Evolutionary conservation across 108 stramenopile genomes (phyloP).

Genomic region (Nitzschia sp.): DNA sequence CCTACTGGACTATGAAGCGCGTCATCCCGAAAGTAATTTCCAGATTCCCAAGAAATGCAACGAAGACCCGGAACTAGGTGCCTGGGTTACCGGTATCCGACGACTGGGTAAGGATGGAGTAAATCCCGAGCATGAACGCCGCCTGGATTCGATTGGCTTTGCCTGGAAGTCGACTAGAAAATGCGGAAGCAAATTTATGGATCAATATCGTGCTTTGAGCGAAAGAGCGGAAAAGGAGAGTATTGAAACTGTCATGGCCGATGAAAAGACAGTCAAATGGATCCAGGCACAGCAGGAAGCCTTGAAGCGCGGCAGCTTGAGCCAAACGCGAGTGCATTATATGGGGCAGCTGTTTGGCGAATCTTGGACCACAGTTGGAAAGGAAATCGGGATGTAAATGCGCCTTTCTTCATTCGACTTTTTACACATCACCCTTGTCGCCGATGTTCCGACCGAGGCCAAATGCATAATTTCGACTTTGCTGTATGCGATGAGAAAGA

Average conservation of each 20-base stretch:
- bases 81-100: slow-evolving; percentile 85
- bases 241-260: slow-evolving; percentile 29
- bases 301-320: slow-evolving; percentile 55
- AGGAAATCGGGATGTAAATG: not conserved
- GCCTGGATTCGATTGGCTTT: slow-evolving; percentile 63
- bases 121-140: slow-evolving; percentile 49
- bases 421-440: too few species aligned
- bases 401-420: too few species aligned
- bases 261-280: slow-evolving; percentile 48
- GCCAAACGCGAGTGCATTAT: slow-evolving; percentile 68
- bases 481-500: too few species aligned
- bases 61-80: slow-evolving; percentile 79
- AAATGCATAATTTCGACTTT: too few species aligned
- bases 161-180: slow-evolving; percentile 69
- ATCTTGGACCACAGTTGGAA: slow-evolving; percentile 26
- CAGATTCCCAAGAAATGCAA: slow-evolving; percentile 86
- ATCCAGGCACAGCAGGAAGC: slow-evolving; percentile 59
- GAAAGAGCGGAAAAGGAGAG: slow-evolving; percentile 28
- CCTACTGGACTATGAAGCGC: slow-evolving; percentile 53
- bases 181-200: slow-evolving; percentile 82
- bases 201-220: slow-evolving; percentile 51
- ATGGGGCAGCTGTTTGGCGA: slow-evolving; percentile 55
- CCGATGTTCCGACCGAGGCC: too few species aligned
- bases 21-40: slow-evolving; percentile 43
- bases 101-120: slow-evolving; percentile 51